These are phyloP conservation scores for Trypanosoma vivax DNA, from an alignment of 208 protist species.

Conservation along the genomic window DNA sequence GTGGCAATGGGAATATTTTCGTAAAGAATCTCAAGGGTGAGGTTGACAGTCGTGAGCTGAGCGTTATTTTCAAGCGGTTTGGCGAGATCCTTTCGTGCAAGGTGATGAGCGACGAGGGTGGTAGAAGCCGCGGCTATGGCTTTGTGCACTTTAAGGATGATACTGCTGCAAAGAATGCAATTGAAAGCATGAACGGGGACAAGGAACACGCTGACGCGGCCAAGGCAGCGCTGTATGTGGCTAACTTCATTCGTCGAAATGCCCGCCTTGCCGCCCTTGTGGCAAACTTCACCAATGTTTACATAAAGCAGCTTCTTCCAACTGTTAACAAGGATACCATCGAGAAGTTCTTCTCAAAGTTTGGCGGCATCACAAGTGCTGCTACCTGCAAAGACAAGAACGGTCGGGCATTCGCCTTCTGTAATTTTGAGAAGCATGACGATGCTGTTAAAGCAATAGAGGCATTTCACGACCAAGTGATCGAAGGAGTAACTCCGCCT, in stretches of 20 bases:
- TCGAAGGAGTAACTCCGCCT: slow-evolving; percentile 74
- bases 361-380: slow-evolving; percentile 93
- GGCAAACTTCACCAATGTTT: slow-evolving; percentile 98
- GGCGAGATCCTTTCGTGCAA: slow-evolving; percentile 99
- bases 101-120: slow-evolving; percentile 88
- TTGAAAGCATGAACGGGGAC: slow-evolving; percentile 96
- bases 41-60: slow-evolving; percentile 96
- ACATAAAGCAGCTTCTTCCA: slow-evolving; percentile 96
- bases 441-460: slow-evolving; percentile 92
- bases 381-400: slow-evolving; percentile 86
- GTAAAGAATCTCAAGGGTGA: slow-evolving; percentile 97
- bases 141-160: slow-evolving; percentile 99
- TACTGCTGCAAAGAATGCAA: slow-evolving; percentile 91
- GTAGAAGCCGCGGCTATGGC: slow-evolving; percentile 95
- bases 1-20: slow-evolving; percentile 97
- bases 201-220: slow-evolving; percentile 89
- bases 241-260: slow-evolving; percentile 93
- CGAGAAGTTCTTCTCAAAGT: slow-evolving; percentile 90
- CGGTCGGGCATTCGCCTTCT: slow-evolving; percentile 96
- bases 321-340: slow-evolving; percentile 88
- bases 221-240: slow-evolving; percentile 90
- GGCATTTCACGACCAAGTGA: slow-evolving; percentile 79
- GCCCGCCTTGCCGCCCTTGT: slow-evolving; percentile 88
- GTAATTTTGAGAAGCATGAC: slow-evolving; percentile 96
- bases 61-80: slow-evolving; percentile 96